These are phyloP conservation scores for Aureobasidium sp. DNA, from an alignment of 2,329 filamentous ascomycete genomes.

Conservation along the genomic window DNA sequence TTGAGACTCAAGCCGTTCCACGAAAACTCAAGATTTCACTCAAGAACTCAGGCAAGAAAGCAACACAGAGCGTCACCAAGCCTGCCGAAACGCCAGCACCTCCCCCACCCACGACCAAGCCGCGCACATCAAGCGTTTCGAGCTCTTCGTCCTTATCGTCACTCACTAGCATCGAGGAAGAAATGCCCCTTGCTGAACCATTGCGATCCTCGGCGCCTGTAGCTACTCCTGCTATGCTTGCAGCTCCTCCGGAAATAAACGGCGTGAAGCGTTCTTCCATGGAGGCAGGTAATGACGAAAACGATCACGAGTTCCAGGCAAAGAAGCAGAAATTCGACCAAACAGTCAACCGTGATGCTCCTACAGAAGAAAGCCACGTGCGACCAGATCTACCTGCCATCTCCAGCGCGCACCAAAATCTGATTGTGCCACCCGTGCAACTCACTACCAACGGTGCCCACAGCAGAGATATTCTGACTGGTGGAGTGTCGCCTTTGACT, in stretches of 20 bases:
- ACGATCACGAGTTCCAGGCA: slow-evolving; percentile 20
- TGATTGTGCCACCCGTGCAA: slow-evolving; percentile 10
- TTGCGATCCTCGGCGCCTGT: background rate
- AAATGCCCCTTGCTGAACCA: slow-evolving; percentile 19
- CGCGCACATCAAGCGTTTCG: slow-evolving; percentile 21
- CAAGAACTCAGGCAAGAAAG: slow-evolving; percentile 19
- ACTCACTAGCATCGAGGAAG: slow-evolving; percentile 26
- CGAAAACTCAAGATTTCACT: slow-evolving; percentile 23
- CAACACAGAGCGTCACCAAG: background rate
- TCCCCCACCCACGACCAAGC: background rate
- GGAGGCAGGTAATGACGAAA: slow-evolving; percentile 25
- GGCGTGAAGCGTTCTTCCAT: slow-evolving; percentile 28
- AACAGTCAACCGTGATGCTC: slow-evolving; percentile 22
- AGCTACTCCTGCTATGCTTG: background rate
- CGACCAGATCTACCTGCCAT: slow-evolving; percentile 17
- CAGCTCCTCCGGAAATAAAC: background rate
- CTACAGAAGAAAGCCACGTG: slow-evolving; percentile 25
- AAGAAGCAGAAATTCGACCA: slow-evolving; percentile 28
- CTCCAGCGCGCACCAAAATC: background rate
- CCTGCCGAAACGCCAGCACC: background rate
- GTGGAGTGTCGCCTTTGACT: slow-evolving; percentile 25
- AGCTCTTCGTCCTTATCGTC: slow-evolving; percentile 28
- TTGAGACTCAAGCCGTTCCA: slow-evolving; percentile 20
- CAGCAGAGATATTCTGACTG: background rate
- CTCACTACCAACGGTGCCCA: slow-evolving; percentile 4